A percentile compares a stretch with the other conserved stretches of the same genome.
These are phyloP conservation scores for Solanum hybrid DNA, from an alignment of 305 asterid genomes.

Conservation along the genomic window DNA sequence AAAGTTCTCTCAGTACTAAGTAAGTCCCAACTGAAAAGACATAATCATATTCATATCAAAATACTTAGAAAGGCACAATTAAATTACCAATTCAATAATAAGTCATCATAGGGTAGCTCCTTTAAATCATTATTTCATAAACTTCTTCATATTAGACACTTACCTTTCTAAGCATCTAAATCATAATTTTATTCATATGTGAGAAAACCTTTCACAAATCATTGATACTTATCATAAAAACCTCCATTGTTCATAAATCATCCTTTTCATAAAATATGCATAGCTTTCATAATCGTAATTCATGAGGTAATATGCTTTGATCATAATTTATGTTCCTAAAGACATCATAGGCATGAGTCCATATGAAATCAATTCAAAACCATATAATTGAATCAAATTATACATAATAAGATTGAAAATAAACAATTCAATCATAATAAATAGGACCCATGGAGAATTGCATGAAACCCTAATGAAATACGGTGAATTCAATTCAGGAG, in stretches of 20 bases:
- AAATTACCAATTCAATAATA: too few relatives aligned
- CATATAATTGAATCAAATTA: too few relatives aligned
- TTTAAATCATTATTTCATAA: not conserved
- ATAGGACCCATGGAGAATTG: not conserved
- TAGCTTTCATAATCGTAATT: not conserved
- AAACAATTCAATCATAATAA: too few relatives aligned
- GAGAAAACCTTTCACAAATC: not conserved
- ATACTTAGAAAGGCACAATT: not conserved
- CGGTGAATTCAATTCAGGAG: not conserved
- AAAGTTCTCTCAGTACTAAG: not conserved
- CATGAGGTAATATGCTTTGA: not conserved
- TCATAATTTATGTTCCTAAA: not conserved
- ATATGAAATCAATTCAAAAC: not conserved
- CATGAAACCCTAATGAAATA: not conserved
- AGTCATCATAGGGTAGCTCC: not conserved
- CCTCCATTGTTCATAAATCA: too few relatives aligned
- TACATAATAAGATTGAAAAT: not conserved
- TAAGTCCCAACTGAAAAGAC: not conserved
- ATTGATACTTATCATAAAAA: not conserved
- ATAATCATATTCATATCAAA: not conserved
- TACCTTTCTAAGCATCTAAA: not conserved
- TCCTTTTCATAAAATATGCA: not conserved
- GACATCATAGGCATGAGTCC: not conserved
- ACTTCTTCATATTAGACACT: not conserved
- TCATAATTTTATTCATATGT: too few relatives aligned